phyloP scores from a whole-genome alignment of 2,329 filamentous ascomycete species.

The Pezicula carpinea region DNA sequence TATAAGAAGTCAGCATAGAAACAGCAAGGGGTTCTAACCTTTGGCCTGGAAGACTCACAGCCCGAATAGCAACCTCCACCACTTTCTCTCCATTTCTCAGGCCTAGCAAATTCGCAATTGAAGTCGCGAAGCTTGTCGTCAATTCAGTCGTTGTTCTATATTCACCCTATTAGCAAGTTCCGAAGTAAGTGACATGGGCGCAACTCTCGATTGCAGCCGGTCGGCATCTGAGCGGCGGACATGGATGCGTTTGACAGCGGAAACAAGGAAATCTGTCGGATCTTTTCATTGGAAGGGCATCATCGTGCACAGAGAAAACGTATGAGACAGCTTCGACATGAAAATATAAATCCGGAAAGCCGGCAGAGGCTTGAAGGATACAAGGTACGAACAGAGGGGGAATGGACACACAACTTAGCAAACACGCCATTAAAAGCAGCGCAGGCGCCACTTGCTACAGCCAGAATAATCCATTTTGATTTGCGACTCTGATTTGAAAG shows the following conservation, averaged over 20 bases:
- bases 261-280: background rate
- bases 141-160: slow-evolving; percentile 49
- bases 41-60: slow-evolving; percentile 33
- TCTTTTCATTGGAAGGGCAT: background rate
- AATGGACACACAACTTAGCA: slow-evolving; percentile 66
- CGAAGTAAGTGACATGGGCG: background rate
- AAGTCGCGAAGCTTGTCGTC: slow-evolving; percentile 46
- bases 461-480: slow-evolving; percentile 60
- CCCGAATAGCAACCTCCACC: slow-evolving; percentile 45
- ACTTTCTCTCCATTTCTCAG: slow-evolving; percentile 39
- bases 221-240: background rate
- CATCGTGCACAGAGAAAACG: background rate
- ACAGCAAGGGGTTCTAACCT: background rate
- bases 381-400: slow-evolving; percentile 2
- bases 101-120: slow-evolving; percentile 39
- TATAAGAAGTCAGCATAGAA: too few species aligned
- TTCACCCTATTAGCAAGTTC: too few species aligned
- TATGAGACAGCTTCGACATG: background rate
- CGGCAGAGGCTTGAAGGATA: background rate
- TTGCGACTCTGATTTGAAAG: slow-evolving; percentile 31
- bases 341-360: background rate
- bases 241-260: background rate
- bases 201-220: background rate
- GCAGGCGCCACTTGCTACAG: slow-evolving; percentile 69
- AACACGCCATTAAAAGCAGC: slow-evolving; percentile 72